A percentile compares a stretch with the other conserved stretches of the same genome.
Evolutionary conservation across 352 stramenopile genomes (phyloP).

Genomic region (Globisporangium rhizosaccharum): DNA sequence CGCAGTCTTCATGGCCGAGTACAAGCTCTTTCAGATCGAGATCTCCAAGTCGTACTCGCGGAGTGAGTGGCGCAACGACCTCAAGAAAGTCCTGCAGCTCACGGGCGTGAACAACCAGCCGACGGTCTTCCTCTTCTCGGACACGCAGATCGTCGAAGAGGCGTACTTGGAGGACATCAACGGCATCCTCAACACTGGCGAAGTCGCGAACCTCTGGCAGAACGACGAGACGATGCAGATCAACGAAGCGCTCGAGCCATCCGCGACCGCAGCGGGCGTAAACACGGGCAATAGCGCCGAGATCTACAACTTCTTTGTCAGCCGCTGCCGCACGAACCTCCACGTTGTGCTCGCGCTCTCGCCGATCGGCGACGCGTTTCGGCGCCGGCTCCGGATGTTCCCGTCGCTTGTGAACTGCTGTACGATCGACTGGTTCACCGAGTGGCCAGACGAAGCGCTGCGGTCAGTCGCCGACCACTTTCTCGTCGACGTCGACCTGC

Average conservation of each 20-base stretch:
- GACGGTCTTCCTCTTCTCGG: slow-evolving; percentile 91
- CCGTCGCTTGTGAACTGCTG: slow-evolving; percentile 95
- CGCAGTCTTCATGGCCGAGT: slow-evolving; percentile 93
- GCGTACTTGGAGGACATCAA: slow-evolving; percentile 93
- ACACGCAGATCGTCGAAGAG: slow-evolving; percentile 93
- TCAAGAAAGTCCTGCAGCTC: slow-evolving; percentile 86
- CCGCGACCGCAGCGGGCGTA: slow-evolving; percentile 48
- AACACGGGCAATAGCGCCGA: slow-evolving; percentile 73
- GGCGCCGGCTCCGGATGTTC: slow-evolving; percentile 93
- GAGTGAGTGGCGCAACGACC: slow-evolving; percentile 91
- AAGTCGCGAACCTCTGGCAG: slow-evolving; percentile 90
- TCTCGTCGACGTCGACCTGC: slow-evolving; percentile 85
- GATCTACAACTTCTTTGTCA: slow-evolving; percentile 90
- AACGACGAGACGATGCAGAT: slow-evolving; percentile 87
- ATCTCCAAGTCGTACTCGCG: slow-evolving; percentile 93
- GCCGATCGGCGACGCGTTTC: slow-evolving; percentile 92
- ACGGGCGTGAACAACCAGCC: slow-evolving; percentile 77
- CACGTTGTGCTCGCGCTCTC: slow-evolving; percentile 92
- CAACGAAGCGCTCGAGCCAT: slow-evolving; percentile 65
- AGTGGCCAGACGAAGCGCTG: slow-evolving; percentile 93
- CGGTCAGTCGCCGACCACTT: slow-evolving; percentile 91
- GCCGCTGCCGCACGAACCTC: slow-evolving; percentile 88
- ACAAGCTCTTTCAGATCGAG: slow-evolving; percentile 94
- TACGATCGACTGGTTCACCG: slow-evolving; percentile 96
- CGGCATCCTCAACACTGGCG: slow-evolving; percentile 90